Conservation (phyloP, 257 asterid species). For the Hygrophila difformis region DNA sequence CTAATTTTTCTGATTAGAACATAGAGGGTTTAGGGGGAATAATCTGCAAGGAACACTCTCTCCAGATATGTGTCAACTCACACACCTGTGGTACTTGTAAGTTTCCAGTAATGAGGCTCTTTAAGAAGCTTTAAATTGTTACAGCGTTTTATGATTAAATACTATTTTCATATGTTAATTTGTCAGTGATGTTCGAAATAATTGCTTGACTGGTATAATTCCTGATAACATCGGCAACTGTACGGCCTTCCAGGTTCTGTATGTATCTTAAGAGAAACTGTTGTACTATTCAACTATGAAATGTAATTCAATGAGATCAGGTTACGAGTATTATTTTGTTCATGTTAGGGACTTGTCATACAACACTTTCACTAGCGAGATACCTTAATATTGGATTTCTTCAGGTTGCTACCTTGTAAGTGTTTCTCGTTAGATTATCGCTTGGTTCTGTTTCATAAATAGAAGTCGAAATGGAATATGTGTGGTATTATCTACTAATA, state of each 20-base stretch:
- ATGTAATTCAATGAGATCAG: neutral
- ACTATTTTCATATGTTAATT: neutral
- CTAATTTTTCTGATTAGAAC: no score
- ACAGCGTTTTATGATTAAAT: no score
- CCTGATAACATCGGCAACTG: conserved; percentile 88
- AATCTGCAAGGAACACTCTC: conserved; percentile 81
- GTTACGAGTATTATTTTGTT: neutral
- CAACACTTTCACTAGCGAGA: conserved; percentile 65
- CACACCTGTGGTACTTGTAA: conserved; percentile 96
- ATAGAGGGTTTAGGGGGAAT: conserved; percentile 93
- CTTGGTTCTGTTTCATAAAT: no score
- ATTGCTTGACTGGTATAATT: conserved; percentile 82
- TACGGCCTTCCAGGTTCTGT: conserved; percentile 97
- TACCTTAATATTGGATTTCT: conserved; percentile 94
- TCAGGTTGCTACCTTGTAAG: conserved; percentile 98
- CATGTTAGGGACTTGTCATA: conserved; percentile 79
- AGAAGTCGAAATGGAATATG: no score
- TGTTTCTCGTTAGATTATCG: neutral
- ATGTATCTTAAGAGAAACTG: conserved; percentile 30
- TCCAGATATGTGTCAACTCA: conserved; percentile 91
- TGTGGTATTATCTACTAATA: neutral
- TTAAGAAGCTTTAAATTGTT: no score
- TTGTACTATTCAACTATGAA: no score
- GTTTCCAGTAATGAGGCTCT: conserved; percentile 22
- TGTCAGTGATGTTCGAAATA: conserved; percentile 90